Evolutionary conservation across 495 filamentous ascomycete genomes (phyloP), one percentile per base, ranked within the genome.

Genomic region (Penicillium canescens): DNA sequence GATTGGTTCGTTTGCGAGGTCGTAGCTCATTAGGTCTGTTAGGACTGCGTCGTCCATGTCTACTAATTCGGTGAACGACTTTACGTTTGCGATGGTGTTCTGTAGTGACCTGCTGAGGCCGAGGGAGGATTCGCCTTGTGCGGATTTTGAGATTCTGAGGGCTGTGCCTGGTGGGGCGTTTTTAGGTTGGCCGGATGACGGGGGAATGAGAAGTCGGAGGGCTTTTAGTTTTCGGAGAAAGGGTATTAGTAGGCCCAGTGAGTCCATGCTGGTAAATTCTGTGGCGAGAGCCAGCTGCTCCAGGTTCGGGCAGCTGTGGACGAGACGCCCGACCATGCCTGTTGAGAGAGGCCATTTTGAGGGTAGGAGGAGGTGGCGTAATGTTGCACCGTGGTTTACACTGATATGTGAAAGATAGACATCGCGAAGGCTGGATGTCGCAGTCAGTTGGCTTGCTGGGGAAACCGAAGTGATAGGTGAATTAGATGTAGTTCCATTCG

Each of bases 331-430:
- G 34, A 87, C 66, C 34, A 76, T 74, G 33, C 67, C 66, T 14
- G 69, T 65, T 24, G 72, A 74, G 2, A 87, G 72, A 12, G 71
- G 68, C 82, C 82, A 87, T 36, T 74, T 74, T 8, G 82, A 75
- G n/a, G 73, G 73, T 4, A 87, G 74, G 3, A 85, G 68, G 7
- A 87, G 78, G 46, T 83, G 79, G 28, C 73, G 75, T 18, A 87
- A 61, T 5, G 73, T 78, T n/a, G 65, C 50, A 38, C 77, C 78
- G 47, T 85, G 81, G 52, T 78, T 70, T 21, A 63, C 56, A 18
- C 74, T 67, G 45, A 80, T 70, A 33, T 68, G 64, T 43, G 75
- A 69, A 11, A 82, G 56, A 56, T 75, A 78, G 28, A 62, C 69
- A 31, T 79, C 73, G 11, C 77, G 63, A n/a, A 81, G 57, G 39